Conservation (phyloP, 1,284 basidiomycete species). For the Puccinia brachypodii region DNA sequence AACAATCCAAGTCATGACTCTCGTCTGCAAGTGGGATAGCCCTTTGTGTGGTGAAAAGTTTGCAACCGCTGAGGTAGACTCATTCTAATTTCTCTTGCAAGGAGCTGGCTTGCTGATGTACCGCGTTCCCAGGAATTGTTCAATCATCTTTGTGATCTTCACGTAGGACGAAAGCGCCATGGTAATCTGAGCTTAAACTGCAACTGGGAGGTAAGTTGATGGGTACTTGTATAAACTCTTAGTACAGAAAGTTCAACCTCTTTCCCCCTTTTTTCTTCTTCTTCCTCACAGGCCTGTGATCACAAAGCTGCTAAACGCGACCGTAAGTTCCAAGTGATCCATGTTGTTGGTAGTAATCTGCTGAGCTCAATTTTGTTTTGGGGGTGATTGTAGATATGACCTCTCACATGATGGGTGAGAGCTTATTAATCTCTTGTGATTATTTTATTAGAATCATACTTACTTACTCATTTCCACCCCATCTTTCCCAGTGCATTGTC, state of each 20-base stretch:
- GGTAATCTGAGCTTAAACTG: conserved; percentile 44
- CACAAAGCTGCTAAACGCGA: conserved; percentile 44
- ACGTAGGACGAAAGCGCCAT: conserved; percentile 43
- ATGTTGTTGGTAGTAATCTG: background rate
- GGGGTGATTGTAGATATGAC: conserved; percentile 27
- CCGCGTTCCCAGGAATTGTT: conserved; percentile 25
- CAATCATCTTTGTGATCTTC: conserved; percentile 42
- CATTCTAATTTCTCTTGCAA: too few species aligned
- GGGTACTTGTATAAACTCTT: too few species aligned
- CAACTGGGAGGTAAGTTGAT: conserved; percentile 26
- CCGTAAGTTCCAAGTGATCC: conserved; percentile 19
- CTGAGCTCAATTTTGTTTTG: background rate
- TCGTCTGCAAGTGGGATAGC: conserved; percentile 19
- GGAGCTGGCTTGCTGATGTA: background rate
- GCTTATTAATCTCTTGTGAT: background rate
- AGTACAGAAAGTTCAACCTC: too few species aligned
- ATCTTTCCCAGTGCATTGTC: conserved; percentile 35
- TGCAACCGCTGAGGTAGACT: conserved; percentile 17
- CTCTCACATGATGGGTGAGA: conserved; percentile 48
- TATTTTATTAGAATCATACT: background rate
- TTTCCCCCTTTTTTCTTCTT: background rate
- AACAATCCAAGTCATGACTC: too few species aligned
- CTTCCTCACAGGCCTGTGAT: conserved; percentile 16
- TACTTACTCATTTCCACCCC: background rate
- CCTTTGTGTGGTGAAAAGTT: conserved; percentile 9